Conservation (phyloP, 495 filamentous ascomycete species). For the Thermochaetoides thermophila region DNA sequence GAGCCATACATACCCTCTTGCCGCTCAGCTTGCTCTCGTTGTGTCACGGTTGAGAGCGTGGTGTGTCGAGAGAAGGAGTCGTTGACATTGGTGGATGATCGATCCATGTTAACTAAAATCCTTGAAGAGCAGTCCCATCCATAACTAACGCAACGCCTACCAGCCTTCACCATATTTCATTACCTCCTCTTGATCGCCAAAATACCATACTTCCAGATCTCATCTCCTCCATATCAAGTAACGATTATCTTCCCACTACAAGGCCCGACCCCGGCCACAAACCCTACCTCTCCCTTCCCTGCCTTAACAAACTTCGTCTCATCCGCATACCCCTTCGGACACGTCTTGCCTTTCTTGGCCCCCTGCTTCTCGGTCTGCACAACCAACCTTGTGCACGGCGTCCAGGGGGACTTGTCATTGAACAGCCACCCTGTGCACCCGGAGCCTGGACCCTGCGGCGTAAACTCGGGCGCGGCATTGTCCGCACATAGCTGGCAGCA, state of each 20-base stretch:
- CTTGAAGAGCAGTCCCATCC: too few species aligned
- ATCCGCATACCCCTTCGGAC: constrained; percentile 7
- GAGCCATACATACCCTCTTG: too few species aligned
- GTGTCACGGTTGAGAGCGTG: too few species aligned
- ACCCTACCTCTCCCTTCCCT: neutral
- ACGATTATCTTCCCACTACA: constrained; percentile 5
- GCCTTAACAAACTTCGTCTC: constrained; percentile 3
- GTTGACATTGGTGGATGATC: too few species aligned
- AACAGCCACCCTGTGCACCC: constrained; percentile 17
- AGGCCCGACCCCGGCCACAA: constrained; percentile 8
- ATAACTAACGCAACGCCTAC: too few species aligned
- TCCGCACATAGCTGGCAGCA: constrained; percentile 12
- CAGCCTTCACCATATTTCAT: too few species aligned
- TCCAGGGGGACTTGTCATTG: constrained; percentile 3
- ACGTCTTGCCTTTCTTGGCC: constrained; percentile 1
- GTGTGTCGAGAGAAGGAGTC: too few species aligned
- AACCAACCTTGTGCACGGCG: constrained; percentile 12
- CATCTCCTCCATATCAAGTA: too few species aligned
- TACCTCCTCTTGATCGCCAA: too few species aligned
- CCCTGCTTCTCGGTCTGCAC: neutral
- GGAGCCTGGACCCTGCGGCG: neutral
- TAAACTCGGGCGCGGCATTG: neutral
- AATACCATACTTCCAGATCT: too few species aligned
- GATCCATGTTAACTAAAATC: too few species aligned
- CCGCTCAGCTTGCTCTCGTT: too few species aligned